phyloP scores from a whole-genome alignment of 208 protist genomes.

The Leishmania martiniquensis region DNA sequence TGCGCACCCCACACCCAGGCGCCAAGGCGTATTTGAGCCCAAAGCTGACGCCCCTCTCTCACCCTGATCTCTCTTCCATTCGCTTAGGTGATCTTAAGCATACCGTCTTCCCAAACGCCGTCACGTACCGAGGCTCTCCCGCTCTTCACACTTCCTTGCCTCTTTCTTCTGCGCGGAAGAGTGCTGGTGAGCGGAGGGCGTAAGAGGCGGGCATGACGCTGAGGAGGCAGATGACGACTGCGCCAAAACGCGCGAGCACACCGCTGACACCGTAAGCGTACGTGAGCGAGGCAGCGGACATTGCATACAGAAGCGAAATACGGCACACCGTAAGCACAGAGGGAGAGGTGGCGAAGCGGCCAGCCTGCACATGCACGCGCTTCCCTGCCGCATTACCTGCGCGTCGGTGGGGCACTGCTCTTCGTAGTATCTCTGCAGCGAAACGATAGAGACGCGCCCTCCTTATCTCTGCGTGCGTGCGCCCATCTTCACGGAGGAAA shows the following conservation, averaged over 20 bases:
- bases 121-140: neutral
- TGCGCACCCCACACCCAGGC: neutral
- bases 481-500: neutral
- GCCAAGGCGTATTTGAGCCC: neutral
- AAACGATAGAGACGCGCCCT: neutral
- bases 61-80: neutral
- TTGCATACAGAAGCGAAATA: neutral
- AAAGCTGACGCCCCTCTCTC: neutral
- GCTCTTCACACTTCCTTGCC: neutral
- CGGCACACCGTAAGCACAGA: neutral
- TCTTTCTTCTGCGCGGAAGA: neutral
- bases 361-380: neutral
- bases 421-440: neutral
- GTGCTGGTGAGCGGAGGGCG: neutral
- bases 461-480: neutral
- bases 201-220: neutral
- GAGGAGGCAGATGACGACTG: neutral
- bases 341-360: neutral
- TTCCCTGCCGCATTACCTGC: neutral
- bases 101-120: neutral
- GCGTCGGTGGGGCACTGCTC: neutral
- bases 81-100: neutral
- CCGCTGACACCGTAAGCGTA: neutral
- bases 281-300: neutral
- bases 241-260: neutral